Percentiles rank a stretch among this genome's conserved stretches.
Evolutionary conservation across 768 basidiomycete genomes (phyloP).

Genomic region (Russula abietina): DNA sequence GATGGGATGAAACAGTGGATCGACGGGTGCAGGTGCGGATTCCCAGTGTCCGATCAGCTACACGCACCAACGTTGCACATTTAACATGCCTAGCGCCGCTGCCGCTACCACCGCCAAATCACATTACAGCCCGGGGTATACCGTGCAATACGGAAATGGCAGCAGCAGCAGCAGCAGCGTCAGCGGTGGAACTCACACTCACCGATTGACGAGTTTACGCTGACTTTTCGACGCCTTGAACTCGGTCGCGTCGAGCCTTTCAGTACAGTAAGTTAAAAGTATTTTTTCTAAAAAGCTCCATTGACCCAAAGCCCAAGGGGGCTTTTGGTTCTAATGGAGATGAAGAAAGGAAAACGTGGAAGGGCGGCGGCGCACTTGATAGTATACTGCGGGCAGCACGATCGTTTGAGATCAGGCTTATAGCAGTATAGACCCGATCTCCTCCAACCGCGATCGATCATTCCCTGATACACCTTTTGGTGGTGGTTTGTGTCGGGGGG

Average conservation of each 20-base stretch:
- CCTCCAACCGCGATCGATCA: slow-evolving; percentile 84
- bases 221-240: slow-evolving; percentile 73
- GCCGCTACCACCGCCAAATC: background rate
- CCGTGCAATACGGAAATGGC: background rate
- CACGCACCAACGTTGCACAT: background rate
- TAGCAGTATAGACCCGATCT: slow-evolving; percentile 82
- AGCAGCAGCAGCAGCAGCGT: background rate
- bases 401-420: slow-evolving; percentile 71
- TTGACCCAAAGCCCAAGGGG: background rate
- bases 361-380: slow-evolving; percentile 54
- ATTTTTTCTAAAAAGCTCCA: too few relatives aligned
- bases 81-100: background rate
- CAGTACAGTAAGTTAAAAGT: too few relatives aligned
- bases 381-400: slow-evolving; percentile 94
- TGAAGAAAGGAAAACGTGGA: background rate
- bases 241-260: slow-evolving; percentile 59
- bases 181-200: slow-evolving; percentile 32
- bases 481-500: background rate
- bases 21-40: background rate
- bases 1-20: background rate
- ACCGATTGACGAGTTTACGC: slow-evolving; percentile 70
- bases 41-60: background rate
- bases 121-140: background rate
- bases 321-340: background rate
- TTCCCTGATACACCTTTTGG: slow-evolving; percentile 63